Evolutionary conservation across 495 filamentous ascomycete genomes (phyloP), one percentile per base, ranked within the genome.

Genomic region (Parathielavia appendiculata): DNA sequence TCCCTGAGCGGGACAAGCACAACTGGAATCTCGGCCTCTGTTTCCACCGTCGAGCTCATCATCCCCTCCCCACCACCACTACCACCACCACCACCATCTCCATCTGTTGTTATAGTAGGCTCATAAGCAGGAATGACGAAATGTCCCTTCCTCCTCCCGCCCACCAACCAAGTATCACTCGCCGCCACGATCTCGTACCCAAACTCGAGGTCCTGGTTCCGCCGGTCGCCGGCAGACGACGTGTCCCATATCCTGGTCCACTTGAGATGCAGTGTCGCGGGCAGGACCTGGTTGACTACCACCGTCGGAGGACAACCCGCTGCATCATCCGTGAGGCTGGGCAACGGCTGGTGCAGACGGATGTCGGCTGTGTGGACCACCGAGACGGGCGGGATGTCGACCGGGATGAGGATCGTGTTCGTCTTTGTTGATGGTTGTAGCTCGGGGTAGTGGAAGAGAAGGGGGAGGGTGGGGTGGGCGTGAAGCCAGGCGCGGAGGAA

Each of bases 321-420:
- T 3, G 1, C 13, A 6, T 16, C 43, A 1, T 16, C 9, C 9
- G 69, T 63, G 44, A 69, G 65, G 5, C 68, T 69, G 0, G 63
- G 62, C n/a, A 74, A 54, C 34, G 70, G 68, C 44, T 62, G 58
- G 12, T 69, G 68, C 13, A 91, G 74, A 26, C 77, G 78, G 44
- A 97, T 81, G 54, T 91, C 85, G 17, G 86, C 88, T 1, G 87
- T 95, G 71, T 92, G 87, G 2, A 97, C 85, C 26, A 97, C 82
- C 54, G 88, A 83, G 23, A 96, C 78, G 8, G 87, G 80, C 0
- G 93, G 95, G n/a, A 97, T 81, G 45, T 95, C 88, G 19, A 97
- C 90, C 0, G 87, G 82, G 56, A 91, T 87, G 6, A 82, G 72
- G 54, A 91, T 83, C 12, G 80, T 76, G 16, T 73, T 74, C 13